Percentiles rank a stretch among this genome's conserved stretches.
Evolutionary conservation across 1,139 yeast genomes (phyloP).

Genomic region (Protomyces gravidus): DNA sequence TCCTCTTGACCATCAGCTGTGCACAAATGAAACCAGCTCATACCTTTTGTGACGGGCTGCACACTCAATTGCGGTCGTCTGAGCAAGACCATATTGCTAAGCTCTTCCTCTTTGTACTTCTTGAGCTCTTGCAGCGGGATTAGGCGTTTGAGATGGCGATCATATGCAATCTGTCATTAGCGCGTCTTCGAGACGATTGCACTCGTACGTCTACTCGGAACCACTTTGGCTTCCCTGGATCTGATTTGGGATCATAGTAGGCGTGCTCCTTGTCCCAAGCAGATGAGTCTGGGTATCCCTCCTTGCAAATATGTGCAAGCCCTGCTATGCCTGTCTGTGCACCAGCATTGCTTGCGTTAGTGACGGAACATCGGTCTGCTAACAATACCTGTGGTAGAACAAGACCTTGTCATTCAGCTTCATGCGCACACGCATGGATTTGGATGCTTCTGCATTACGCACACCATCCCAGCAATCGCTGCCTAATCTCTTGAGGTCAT

Average conservation of each 20-base stretch:
- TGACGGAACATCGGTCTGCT: background rate
- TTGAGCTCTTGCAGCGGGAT: constrained; percentile 44
- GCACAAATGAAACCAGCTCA: background rate
- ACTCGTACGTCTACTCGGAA: constrained; percentile 50
- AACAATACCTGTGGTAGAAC: constrained; percentile 45
- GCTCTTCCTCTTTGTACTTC: constrained; percentile 34
- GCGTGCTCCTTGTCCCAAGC: constrained; percentile 35
- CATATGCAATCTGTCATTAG: constrained; percentile 37
- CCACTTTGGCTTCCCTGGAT: constrained; percentile 48
- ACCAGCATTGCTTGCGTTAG: constrained; percentile 39
- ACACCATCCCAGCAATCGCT: constrained; percentile 56
- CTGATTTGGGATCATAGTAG: constrained; percentile 49
- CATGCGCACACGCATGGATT: constrained; percentile 48
- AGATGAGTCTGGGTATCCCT: constrained; percentile 45
- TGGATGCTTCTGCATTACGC: constrained; percentile 53
- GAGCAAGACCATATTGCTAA: constrained; percentile 47
- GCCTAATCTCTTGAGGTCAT: constrained; percentile 44
- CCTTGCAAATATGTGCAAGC: constrained; percentile 42
- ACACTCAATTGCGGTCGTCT: constrained; percentile 51
- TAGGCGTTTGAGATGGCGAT: constrained; percentile 45
- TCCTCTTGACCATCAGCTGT: constrained; percentile 37
- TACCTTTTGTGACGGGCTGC: constrained; percentile 44
- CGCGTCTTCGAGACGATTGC: background rate
- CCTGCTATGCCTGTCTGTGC: constrained; percentile 56
- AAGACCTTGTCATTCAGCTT: constrained; percentile 46